phyloP scores from a whole-genome alignment of 495 filamentous ascomycete species.

The Trichoderma asperelloides region DNA sequence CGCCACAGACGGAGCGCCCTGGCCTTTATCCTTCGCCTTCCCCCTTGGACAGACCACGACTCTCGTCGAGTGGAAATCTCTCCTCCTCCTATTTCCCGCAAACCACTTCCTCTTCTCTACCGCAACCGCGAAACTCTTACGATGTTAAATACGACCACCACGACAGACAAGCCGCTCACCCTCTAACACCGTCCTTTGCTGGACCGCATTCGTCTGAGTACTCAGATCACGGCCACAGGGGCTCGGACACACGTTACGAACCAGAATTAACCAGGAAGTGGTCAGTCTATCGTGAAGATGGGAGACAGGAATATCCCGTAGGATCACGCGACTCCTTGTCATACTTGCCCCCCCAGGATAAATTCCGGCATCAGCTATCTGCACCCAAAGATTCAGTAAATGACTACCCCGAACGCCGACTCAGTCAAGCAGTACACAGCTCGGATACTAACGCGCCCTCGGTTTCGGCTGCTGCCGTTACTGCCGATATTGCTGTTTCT shows the following conservation, averaged over 20 bases:
- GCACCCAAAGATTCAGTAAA: conserved; percentile 8
- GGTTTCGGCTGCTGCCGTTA: conserved; percentile 30
- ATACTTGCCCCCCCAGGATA: conserved; percentile 14
- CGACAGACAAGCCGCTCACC: conserved; percentile 30
- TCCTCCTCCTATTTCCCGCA: conserved; percentile 37
- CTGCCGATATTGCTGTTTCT: conserved; percentile 31
- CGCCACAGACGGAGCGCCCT: conserved; percentile 35
- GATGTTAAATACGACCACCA: conserved; percentile 26
- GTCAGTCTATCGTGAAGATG: conserved; percentile 23
- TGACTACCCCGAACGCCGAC: conserved; percentile 22
- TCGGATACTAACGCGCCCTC: conserved; percentile 25
- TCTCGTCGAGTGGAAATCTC: conserved; percentile 12
- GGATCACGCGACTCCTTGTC: conserved; percentile 17
- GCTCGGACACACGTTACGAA: conserved; percentile 17
- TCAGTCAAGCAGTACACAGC: conserved; percentile 15
- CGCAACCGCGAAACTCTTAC: conserved; percentile 33
- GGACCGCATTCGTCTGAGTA: conserved; percentile 31
- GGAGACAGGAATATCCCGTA: conserved; percentile 24
- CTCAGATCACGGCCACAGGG: conserved; percentile 24
- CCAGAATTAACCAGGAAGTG: conserved; percentile 16
- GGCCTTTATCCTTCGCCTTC: conserved; percentile 28
- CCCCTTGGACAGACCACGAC: conserved; percentile 33
- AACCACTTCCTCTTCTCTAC: conserved; percentile 18
- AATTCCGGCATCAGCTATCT: conserved; percentile 16
- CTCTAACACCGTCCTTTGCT: conserved; percentile 32